phyloP scores from a whole-genome alignment of 2,329 filamentous ascomycete genomes.

The Diplodia corticola region DNA sequence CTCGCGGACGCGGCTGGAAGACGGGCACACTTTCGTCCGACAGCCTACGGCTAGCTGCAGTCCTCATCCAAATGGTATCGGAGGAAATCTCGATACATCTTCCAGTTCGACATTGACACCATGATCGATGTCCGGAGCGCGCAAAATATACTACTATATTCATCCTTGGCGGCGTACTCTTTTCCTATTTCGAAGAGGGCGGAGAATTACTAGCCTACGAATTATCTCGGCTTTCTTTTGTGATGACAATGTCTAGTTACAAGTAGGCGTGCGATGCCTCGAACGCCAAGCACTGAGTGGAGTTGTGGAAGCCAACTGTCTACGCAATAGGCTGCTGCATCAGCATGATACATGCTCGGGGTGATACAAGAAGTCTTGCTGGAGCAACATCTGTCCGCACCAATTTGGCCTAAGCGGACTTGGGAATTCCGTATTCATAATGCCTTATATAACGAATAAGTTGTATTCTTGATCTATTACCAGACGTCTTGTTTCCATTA shows the following conservation, averaged over 20 bases:
- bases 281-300: neutral
- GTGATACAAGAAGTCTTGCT: neutral
- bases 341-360: too few species aligned
- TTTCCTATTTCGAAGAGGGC: neutral
- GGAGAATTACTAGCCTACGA: neutral
- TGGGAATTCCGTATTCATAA: neutral
- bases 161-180: neutral
- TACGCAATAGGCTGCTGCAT: neutral
- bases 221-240: neutral
- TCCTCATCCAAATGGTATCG: neutral
- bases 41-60: neutral
- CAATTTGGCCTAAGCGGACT: neutral
- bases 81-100: neutral
- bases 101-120: neutral
- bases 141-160: neutral
- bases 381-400: neutral
- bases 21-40: conserved; percentile 1
- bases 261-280: neutral
- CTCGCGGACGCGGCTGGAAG: neutral
- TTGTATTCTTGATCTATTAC: neutral
- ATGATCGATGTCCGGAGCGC: neutral
- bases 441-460: neutral
- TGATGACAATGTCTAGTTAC: neutral
- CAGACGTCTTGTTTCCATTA: neutral
- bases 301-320: neutral